phyloP scores from a whole-genome alignment of 768 basidiomycete genomes.

The Auricularia auricula-judae region DNA sequence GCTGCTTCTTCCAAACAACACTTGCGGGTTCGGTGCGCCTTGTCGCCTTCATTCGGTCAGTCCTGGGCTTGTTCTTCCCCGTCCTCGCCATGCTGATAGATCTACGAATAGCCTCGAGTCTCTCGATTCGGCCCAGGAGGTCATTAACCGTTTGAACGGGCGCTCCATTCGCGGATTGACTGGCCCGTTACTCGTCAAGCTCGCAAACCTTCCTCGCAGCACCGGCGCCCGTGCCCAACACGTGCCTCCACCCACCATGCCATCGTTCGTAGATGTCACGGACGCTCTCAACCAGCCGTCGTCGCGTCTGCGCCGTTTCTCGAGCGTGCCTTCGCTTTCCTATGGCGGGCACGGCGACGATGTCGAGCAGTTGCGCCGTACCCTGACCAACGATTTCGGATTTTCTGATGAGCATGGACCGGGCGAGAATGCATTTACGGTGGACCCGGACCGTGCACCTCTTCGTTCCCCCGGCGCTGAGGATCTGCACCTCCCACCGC shows the following conservation, averaged over 20 bases:
- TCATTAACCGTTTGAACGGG: background rate
- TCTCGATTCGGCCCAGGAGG: background rate
- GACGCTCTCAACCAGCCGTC: background rate
- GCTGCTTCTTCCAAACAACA: constrained; percentile 70
- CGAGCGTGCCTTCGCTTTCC: background rate
- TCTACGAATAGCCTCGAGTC: background rate
- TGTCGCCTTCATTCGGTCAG: constrained; percentile 72
- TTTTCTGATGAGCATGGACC: background rate
- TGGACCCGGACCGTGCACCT: background rate
- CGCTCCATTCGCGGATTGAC: background rate
- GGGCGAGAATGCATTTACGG: background rate
- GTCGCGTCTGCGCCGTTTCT: background rate
- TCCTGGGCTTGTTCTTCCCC: constrained; percentile 1
- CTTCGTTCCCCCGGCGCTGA: background rate
- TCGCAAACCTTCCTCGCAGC: background rate
- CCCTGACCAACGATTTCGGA: background rate
- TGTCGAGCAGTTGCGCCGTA: background rate
- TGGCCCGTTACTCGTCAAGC: background rate
- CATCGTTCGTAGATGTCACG: background rate
- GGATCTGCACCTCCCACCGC: background rate
- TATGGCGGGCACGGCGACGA: background rate
- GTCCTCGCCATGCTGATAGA: constrained; percentile 3
- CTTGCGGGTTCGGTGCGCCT: constrained; percentile 66
- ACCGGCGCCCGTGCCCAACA: background rate
- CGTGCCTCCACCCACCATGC: background rate